Conservation (phyloP, 2,329 filamentous ascomycete genomes). For the Fusarium hostae region DNA sequence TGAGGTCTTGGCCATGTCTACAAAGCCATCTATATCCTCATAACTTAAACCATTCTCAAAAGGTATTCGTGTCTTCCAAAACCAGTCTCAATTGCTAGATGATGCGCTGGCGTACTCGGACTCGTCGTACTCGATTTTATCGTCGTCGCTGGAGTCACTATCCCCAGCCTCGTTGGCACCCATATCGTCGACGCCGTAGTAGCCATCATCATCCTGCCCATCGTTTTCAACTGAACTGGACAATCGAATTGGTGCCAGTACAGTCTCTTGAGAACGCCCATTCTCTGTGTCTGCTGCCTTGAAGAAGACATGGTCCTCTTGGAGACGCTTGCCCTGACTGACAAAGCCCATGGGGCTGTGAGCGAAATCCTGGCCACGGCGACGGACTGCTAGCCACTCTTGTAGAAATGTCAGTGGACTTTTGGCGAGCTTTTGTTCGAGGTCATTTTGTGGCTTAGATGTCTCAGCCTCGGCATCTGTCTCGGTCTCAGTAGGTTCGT, state of each 20-base stretch:
- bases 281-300: constrained; percentile 7
- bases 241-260: constrained; percentile 17
- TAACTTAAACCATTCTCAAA: background rate
- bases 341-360: constrained; percentile 70
- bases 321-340: constrained; percentile 62
- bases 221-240: background rate
- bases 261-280: background rate
- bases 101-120: constrained; percentile 39
- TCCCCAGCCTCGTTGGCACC: constrained; percentile 39
- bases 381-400: constrained; percentile 66
- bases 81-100: background rate
- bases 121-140: constrained; percentile 41
- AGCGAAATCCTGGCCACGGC: constrained; percentile 66
- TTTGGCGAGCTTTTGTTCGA: constrained; percentile 16
- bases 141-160: constrained; percentile 34
- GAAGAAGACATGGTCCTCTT: constrained; percentile 64
- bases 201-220: constrained; percentile 25
- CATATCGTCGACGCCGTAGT: constrained; percentile 44
- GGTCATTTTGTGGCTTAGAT: background rate
- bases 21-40: background rate
- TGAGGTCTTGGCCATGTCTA: too few relatives aligned
- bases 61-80: background rate
- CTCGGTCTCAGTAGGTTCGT: background rate
- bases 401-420: constrained; percentile 60
- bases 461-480: background rate